phyloP scores from a whole-genome alignment of 306 rosid genomes.

The Cucumis hystrix region DNA sequence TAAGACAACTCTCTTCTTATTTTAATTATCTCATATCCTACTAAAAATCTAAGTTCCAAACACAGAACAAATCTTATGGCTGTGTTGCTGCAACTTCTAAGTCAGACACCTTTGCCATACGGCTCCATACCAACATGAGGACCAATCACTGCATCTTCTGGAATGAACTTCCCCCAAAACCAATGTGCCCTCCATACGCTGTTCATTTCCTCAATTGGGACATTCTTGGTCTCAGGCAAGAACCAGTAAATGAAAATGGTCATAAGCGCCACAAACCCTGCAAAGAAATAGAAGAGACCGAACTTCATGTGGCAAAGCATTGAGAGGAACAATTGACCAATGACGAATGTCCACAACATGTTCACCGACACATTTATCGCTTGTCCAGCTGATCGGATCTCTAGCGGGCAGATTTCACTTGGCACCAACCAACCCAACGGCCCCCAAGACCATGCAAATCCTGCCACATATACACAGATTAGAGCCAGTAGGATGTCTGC shows the following conservation, averaged over 20 bases:
- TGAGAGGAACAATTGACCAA: conserved; percentile 34
- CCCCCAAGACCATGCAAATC: conserved; percentile 71
- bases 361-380: conserved; percentile 39
- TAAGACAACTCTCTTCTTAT: background rate
- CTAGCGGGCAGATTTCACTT: conserved; percentile 40
- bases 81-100: background rate
- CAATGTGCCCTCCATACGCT: conserved; percentile 37
- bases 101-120: background rate
- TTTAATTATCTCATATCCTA: background rate
- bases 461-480: conserved; percentile 47
- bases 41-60: background rate
- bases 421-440: conserved; percentile 61
- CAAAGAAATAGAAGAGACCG: conserved; percentile 44
- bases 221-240: conserved; percentile 43
- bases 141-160: conserved; percentile 15
- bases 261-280: conserved; percentile 27
- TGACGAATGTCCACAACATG: conserved; percentile 35
- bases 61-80: background rate
- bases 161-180: conserved; percentile 34
- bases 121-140: conserved; percentile 4
- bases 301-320: conserved; percentile 48
- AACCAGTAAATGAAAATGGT: conserved; percentile 21
- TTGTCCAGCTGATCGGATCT: conserved; percentile 46
- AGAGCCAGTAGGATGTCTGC: conserved; percentile 24
- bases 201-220: conserved; percentile 45